Percentiles rank a stretch among this genome's conserved stretches.
phyloP scores from a whole-genome alignment of 1,284 basidiomycete genomes.

The Rhodotorula mucilaginosa region DNA sequence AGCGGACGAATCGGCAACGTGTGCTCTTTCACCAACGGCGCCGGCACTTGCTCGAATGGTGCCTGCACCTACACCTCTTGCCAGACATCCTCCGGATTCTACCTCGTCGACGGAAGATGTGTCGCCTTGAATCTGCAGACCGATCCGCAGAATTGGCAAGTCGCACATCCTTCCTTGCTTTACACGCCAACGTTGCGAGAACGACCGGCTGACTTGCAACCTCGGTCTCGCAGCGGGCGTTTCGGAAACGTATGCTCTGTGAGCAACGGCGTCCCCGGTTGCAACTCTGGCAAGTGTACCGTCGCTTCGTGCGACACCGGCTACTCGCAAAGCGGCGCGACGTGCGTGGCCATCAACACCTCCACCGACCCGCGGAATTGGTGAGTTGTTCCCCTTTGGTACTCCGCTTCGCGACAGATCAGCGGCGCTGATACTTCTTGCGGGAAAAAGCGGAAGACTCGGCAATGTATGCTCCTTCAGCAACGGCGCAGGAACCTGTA shows the following conservation, averaged over 20 bases:
- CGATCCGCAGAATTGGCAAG: slow-evolving; percentile 30
- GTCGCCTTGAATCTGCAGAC: slow-evolving; percentile 13
- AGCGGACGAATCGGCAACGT: slow-evolving; percentile 25
- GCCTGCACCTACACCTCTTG: slow-evolving; percentile 22
- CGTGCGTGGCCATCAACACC: slow-evolving; percentile 17
- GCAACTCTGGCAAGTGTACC: slow-evolving; percentile 13
- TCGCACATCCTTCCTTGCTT: too few species aligned
- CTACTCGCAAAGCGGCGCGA: slow-evolving; percentile 14
- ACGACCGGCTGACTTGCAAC: too few species aligned
- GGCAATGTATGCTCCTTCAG: slow-evolving; percentile 28
- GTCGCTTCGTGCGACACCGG: slow-evolving; percentile 24
- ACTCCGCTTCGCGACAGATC: slow-evolving; percentile 18
- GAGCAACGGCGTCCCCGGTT: slow-evolving; percentile 19
- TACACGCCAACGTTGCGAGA: too few species aligned
- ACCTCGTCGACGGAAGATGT: slow-evolving; percentile 14
- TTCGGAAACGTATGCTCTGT: slow-evolving; percentile 18
- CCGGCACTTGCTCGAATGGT: slow-evolving; percentile 19
- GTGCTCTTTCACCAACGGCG: slow-evolving; percentile 25
- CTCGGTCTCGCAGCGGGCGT: slow-evolving; percentile 1
- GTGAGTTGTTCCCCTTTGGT: slow-evolving; percentile 23
- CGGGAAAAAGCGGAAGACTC: slow-evolving; percentile 32
- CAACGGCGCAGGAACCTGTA: slow-evolving; percentile 10
- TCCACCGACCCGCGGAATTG: slow-evolving; percentile 11
- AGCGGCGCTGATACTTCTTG: slow-evolving; percentile 17
- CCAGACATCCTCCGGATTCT: slow-evolving; percentile 19